Evolutionary conservation across 2,329 filamentous ascomycete genomes (phyloP).

Genomic region (Colletotrichum eleusines): DNA sequence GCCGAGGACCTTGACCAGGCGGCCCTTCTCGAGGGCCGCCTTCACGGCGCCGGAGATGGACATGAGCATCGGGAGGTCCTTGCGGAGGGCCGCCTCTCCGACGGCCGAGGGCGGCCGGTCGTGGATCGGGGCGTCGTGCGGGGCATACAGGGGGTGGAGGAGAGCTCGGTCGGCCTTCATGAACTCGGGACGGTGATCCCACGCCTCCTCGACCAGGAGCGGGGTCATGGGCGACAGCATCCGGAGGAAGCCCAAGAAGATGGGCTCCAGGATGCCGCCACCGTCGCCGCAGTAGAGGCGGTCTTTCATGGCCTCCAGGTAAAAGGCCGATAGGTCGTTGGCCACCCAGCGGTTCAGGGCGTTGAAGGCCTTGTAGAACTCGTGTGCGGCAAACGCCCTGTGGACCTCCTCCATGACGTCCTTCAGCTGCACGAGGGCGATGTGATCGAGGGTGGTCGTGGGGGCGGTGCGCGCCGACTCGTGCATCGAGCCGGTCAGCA

Average conservation of each 20-base stretch:
- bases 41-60: slow-evolving; percentile 77
- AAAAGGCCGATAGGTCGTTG: slow-evolving; percentile 89
- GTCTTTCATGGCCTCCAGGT: slow-evolving; percentile 93
- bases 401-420: slow-evolving; percentile 75
- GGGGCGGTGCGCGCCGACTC: slow-evolving; percentile 63
- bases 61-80: slow-evolving; percentile 62
- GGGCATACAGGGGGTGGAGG: slow-evolving; percentile 58
- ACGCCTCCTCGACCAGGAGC: slow-evolving; percentile 87
- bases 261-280: slow-evolving; percentile 71
- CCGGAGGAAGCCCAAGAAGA: slow-evolving; percentile 79
- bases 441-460: slow-evolving; percentile 74
- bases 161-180: slow-evolving; percentile 62
- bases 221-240: slow-evolving; percentile 88
- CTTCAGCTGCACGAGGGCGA: slow-evolving; percentile 81
- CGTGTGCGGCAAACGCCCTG: slow-evolving; percentile 75
- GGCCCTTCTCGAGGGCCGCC: slow-evolving; percentile 77
- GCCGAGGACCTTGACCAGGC: slow-evolving; percentile 78
- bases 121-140: slow-evolving; percentile 60
- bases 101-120: slow-evolving; percentile 54
- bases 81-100: slow-evolving; percentile 55
- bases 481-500: slow-evolving; percentile 83
- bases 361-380: slow-evolving; percentile 84
- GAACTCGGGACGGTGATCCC: slow-evolving; percentile 78
- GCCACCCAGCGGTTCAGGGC: slow-evolving; percentile 85
- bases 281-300: slow-evolving; percentile 86